Conservation (phyloP, 495 filamentous ascomycete genomes). For the Articulospora tetracladia region DNA sequence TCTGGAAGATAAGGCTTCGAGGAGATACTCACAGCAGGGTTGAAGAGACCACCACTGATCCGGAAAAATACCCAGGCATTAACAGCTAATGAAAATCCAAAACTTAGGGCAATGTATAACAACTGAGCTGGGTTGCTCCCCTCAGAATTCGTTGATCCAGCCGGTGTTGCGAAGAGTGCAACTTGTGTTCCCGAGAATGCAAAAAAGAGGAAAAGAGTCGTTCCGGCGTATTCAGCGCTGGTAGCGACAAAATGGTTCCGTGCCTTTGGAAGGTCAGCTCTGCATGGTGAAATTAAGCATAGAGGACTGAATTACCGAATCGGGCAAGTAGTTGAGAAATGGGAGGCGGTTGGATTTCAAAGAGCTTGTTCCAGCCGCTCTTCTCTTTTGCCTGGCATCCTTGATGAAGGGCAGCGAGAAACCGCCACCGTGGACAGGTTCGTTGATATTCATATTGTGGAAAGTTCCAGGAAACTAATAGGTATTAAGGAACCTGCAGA, state of each 20-base stretch:
- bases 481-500: no score
- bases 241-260: conserved; percentile 20
- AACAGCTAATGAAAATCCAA: conserved; percentile 59
- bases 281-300: not conserved
- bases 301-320: not conserved
- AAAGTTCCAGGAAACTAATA: no score
- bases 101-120: conserved; percentile 59
- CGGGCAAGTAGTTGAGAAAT: conserved; percentile 13
- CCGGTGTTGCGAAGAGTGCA: conserved; percentile 37
- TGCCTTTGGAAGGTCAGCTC: conserved; percentile 5
- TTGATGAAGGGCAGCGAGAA: conserved; percentile 18
- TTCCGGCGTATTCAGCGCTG: conserved; percentile 31
- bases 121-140: conserved; percentile 31
- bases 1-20: not conserved
- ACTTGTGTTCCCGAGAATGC: conserved; percentile 38
- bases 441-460: conserved; percentile 24
- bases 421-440: conserved; percentile 7
- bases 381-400: conserved; percentile 2
- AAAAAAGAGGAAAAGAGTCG: conserved; percentile 50
- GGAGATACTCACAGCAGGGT: conserved; percentile 53
- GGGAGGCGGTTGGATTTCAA: conserved; percentile 16
- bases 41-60: conserved; percentile 61
- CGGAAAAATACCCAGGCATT: conserved; percentile 66
- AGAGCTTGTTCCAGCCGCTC: not conserved
- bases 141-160: conserved; percentile 19